Percentiles rank a stretch among this genome's conserved stretches.
These are phyloP conservation scores for Emericellopsis cladophorae DNA, from an alignment of 2,329 filamentous ascomycete species.

Conservation along the genomic window DNA sequence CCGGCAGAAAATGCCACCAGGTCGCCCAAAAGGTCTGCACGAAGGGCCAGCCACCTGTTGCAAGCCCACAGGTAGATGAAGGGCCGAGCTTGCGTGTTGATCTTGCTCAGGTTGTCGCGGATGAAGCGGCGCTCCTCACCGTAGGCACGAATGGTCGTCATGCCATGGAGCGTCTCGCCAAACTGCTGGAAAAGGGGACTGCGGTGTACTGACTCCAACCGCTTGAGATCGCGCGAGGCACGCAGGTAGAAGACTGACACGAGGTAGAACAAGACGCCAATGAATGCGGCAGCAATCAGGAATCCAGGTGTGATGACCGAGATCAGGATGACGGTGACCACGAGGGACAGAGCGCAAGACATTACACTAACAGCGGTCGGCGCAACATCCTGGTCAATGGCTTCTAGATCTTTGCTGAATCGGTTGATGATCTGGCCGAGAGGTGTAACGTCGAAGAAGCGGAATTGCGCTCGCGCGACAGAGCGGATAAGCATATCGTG, in stretches of 20 bases:
- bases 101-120: constrained; percentile 73
- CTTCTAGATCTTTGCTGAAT: constrained; percentile 94
- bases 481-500: constrained; percentile 67
- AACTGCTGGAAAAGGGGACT: constrained; percentile 97
- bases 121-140: constrained; percentile 90
- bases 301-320: constrained; percentile 83
- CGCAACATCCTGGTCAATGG: constrained; percentile 90
- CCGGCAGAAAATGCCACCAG: constrained; percentile 89
- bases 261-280: constrained; percentile 68
- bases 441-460: constrained; percentile 94
- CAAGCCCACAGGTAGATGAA: constrained; percentile 96
- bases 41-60: constrained; percentile 91
- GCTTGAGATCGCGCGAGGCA: constrained; percentile 89
- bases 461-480: constrained; percentile 83
- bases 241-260: constrained; percentile 82
- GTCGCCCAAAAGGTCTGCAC: constrained; percentile 82
- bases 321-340: constrained; percentile 82
- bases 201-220: constrained; percentile 84
- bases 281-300: constrained; percentile 75
- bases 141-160: constrained; percentile 94
- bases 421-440: constrained; percentile 95
- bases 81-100: constrained; percentile 84
- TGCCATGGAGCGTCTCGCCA: constrained; percentile 85
- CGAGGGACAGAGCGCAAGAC: constrained; percentile 50
- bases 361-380: constrained; percentile 73